A percentile compares a stretch with the other conserved stretches of the same genome.
phyloP scores from a whole-genome alignment of 805 yeast species.

The Candida vaughaniae region DNA sequence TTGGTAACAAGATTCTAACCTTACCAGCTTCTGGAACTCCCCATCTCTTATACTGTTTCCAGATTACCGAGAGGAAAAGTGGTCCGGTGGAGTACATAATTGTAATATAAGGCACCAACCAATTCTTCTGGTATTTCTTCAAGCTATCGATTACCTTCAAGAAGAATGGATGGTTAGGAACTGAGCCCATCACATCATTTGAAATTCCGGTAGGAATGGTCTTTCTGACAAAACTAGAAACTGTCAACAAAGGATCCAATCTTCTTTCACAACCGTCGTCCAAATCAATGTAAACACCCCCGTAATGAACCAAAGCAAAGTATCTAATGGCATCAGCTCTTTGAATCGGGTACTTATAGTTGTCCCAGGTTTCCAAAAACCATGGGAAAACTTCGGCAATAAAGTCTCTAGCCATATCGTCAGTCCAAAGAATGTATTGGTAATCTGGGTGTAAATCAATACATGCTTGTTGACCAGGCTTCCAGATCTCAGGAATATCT shows the following conservation, averaged over 20 bases:
- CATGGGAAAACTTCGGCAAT: constrained; percentile 79
- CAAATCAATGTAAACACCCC: constrained; percentile 87
- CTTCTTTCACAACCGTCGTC: constrained; percentile 84
- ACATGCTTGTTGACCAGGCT: constrained; percentile 72
- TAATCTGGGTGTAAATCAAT: constrained; percentile 82
- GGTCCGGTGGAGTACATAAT: constrained; percentile 96
- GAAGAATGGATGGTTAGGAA: constrained; percentile 85
- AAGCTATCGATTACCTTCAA: constrained; percentile 64
- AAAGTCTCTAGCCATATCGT: constrained; percentile 74
- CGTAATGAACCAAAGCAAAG: constrained; percentile 77
- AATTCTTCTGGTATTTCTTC: constrained; percentile 58
- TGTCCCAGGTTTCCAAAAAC: constrained; percentile 78
- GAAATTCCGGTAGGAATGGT: constrained; percentile 90
- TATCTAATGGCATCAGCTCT: constrained; percentile 91
- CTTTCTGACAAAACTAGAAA: constrained; percentile 83
- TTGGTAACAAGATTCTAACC: constrained; percentile 69
- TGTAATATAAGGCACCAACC: constrained; percentile 85
- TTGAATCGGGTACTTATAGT: constrained; percentile 77
- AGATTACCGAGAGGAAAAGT: constrained; percentile 75
- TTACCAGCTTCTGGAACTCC: constrained; percentile 64
- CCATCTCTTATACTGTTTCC: constrained; percentile 87
- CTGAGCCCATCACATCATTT: constrained; percentile 89
- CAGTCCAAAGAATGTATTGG: constrained; percentile 89
- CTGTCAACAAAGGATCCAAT: constrained; percentile 76
- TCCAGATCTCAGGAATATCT: constrained; percentile 80